Evolutionary conservation across 176 grass and related monocot species (phyloP).

Genomic region (Triticum monococcum): DNA sequence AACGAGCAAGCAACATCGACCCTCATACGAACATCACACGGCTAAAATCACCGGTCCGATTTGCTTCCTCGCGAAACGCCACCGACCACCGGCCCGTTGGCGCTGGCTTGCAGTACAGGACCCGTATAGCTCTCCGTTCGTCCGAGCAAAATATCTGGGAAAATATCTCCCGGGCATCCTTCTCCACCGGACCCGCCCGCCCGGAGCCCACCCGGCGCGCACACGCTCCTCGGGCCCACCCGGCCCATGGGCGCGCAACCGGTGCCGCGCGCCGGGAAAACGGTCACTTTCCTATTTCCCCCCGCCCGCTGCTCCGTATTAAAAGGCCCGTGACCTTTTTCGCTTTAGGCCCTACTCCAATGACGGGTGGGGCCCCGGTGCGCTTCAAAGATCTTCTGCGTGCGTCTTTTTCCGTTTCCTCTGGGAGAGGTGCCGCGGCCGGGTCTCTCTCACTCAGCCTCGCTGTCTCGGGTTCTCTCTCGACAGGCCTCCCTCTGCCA

Average conservation of each 20-base stretch:
- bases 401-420: background rate
- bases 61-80: background rate
- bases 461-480: background rate
- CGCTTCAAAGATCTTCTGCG: background rate
- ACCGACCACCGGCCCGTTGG: background rate
- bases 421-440: background rate
- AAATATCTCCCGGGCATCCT: background rate
- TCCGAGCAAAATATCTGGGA: background rate
- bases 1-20: background rate
- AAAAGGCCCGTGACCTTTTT: conserved; percentile 9
- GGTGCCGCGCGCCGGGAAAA: background rate
- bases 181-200: background rate
- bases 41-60: background rate
- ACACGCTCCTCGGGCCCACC: background rate
- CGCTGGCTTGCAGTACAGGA: background rate
- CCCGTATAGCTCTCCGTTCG: background rate
- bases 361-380: background rate
- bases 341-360: rapidly evolving
- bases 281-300: conserved; percentile 19
- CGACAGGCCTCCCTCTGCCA: background rate
- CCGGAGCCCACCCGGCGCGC: no score
- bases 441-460: background rate
- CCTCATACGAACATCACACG: background rate
- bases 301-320: background rate
- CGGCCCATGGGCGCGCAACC: background rate